Evolutionary conservation across 2,329 filamentous ascomycete genomes (phyloP).

Genomic region (Colletotrichum cuscutae): DNA sequence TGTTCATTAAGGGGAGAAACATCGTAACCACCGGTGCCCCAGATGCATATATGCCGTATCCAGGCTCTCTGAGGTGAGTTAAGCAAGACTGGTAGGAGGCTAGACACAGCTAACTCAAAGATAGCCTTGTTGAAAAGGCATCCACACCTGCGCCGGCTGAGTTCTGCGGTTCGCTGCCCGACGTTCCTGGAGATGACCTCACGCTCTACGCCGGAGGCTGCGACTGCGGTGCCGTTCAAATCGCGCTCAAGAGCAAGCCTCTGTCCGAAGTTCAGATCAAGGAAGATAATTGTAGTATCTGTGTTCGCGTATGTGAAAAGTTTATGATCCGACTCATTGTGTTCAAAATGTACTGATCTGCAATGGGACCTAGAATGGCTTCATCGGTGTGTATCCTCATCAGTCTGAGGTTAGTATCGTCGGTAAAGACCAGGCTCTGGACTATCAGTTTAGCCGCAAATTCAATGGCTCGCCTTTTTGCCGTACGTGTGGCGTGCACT

Average conservation of each 20-base stretch:
- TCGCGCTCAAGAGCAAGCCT: conserved; percentile 36
- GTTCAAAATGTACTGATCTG: background rate
- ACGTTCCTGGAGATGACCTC: background rate
- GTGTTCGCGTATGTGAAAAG: conserved; percentile 39
- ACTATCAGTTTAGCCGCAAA: conserved; percentile 39
- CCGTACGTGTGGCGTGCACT: conserved; percentile 42
- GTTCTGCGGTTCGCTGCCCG: background rate
- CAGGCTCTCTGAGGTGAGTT: background rate
- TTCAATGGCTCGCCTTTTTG: conserved; percentile 39
- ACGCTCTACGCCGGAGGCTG: conserved; percentile 38
- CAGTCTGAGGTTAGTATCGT: conserved; percentile 41
- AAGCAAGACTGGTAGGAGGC: no score
- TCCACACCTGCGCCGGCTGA: background rate
- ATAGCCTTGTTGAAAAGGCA: background rate
- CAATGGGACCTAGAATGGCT: conserved; percentile 36
- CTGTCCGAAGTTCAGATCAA: conserved; percentile 53
- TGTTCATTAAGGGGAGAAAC: conserved; percentile 7
- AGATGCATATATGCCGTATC: background rate
- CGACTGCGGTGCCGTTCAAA: conserved; percentile 40
- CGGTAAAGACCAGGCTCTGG: conserved; percentile 39
- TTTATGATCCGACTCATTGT: background rate
- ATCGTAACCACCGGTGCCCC: background rate
- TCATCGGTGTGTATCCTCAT: conserved; percentile 42
- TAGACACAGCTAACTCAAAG: background rate
- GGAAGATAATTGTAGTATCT: conserved; percentile 50